These are phyloP conservation scores for Isatis lusitanica DNA, from an alignment of 441 rosid genomes.

Conservation along the genomic window DNA sequence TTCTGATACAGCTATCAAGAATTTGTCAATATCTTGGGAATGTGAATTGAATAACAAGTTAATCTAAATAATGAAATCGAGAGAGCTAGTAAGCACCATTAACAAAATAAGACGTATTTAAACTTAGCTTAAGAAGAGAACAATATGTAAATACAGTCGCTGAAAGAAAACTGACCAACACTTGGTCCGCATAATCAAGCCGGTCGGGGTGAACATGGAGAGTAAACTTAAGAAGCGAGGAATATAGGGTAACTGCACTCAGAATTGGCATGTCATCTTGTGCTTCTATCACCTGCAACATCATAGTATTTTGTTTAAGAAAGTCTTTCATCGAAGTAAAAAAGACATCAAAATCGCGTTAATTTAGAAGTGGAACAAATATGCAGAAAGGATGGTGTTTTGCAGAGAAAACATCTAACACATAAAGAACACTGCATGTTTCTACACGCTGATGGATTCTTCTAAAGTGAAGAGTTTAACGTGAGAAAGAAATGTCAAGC, in stretches of 20 bases:
- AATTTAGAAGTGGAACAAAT: not conserved
- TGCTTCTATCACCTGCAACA: slow-evolving; percentile 89
- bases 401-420: slow-evolving; percentile 18
- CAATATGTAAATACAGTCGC: too few relatives aligned
- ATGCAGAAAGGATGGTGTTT: slow-evolving; percentile 6
- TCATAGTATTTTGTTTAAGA: slow-evolving; percentile 12
- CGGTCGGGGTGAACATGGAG: slow-evolving; percentile 98
- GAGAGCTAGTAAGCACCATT: slow-evolving; percentile 1
- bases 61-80: not conserved
- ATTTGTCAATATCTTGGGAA: slow-evolving; percentile 15
- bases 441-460: slow-evolving; percentile 8
- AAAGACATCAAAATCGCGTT: slow-evolving; percentile 9
- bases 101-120: slow-evolving; percentile 6
- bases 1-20: not conserved
- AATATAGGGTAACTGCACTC: slow-evolving; percentile 92
- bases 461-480: not conserved
- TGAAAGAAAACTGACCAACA: slow-evolving; percentile 30
- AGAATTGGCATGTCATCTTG: slow-evolving; percentile 90
- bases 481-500: not conserved
- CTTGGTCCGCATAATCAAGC: slow-evolving; percentile 98
- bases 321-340: not conserved
- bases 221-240: slow-evolving; percentile 95
- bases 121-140: slow-evolving; percentile 14
- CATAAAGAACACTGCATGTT: not conserved
- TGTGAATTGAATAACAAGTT: slow-evolving; percentile 13